phyloP scores from a whole-genome alignment of 2,329 filamentous ascomycete genomes.

The Penicillium rolfsii region DNA sequence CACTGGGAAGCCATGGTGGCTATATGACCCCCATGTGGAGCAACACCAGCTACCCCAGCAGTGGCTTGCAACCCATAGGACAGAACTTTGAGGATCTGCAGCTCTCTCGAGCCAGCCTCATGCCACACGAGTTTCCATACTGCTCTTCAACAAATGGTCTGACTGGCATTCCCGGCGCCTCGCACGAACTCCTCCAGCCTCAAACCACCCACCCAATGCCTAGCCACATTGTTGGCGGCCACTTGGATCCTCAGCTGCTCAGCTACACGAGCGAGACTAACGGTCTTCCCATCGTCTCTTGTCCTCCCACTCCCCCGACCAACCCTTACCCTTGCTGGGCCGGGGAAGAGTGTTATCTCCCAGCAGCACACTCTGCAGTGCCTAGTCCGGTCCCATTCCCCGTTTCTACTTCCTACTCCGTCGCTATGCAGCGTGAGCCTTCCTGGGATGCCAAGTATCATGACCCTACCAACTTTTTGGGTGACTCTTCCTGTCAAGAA shows the following conservation, averaged over 20 bases:
- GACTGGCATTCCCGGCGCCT: constrained; percentile 48
- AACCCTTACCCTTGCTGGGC: constrained; percentile 19
- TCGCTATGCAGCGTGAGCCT: constrained; percentile 19
- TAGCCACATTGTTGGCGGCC: constrained; percentile 31
- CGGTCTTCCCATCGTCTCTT: constrained; percentile 11
- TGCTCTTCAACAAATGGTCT: constrained; percentile 41
- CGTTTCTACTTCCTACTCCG: constrained; percentile 5
- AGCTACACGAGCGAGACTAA: constrained; percentile 31
- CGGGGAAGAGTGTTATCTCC: constrained; percentile 7
- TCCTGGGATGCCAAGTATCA: constrained; percentile 19
- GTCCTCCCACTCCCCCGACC: background rate
- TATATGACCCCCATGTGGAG: constrained; percentile 57
- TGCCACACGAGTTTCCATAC: constrained; percentile 36
- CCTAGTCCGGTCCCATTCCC: constrained; percentile 19
- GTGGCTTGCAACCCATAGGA: constrained; percentile 31
- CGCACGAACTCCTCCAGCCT: constrained; percentile 49
- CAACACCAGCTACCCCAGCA: constrained; percentile 54
- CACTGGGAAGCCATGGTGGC: constrained; percentile 19
- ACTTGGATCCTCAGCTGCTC: constrained; percentile 50
- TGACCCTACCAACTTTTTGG: constrained; percentile 8
- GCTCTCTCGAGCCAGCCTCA: constrained; percentile 41
- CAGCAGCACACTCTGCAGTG: background rate
- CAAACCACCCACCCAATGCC: constrained; percentile 33
- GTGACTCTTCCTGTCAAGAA: background rate
- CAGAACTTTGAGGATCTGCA: constrained; percentile 49